Base-by-base conservation (phyloP, 441 rosid genomes). In the Jatropha podagrica region DNA sequence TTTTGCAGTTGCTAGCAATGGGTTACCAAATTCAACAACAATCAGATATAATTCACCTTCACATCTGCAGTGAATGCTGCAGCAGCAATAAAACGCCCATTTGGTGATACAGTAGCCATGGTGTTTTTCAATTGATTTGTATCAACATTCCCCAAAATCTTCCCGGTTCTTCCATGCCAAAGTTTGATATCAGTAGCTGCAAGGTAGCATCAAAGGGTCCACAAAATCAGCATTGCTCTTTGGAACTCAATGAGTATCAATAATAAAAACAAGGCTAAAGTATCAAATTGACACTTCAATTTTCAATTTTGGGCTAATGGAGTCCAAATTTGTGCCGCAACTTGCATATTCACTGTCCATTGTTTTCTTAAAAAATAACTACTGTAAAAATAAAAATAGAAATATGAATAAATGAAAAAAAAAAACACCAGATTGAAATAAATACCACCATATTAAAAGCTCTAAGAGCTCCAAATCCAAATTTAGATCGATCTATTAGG, bases 41-140 rank as follows among this genome's bases (percentile, higher is more conserved):
- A 78, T 49, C 4, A 74, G 52, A 70, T 51, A 61, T 10, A 26
- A 15, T 40, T 84, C 59, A 89, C 92, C 96, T 96, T 96, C 71
- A 96, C 99, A 88, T 94, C 97, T n/a, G 98, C 98, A 41, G 98
- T 94, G 84, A 96, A 96, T 55, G 99, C 97, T 40, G 99, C 99
- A 65, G 98, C 98, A 76, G 99, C 99, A 85, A 96, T 58, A 77
- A 96, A 96, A 56, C 98, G 97, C 46, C 99, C 99, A 86, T 96
- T 92, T 68, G 98, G 98, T 68, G 99, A 96, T 77, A 96, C 80
- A 69, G 91, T 84, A 74, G 95, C 95, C 96, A 90, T 96, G 72
- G 78, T 87, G 81, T 96, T 96, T 85, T 94, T 96, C 88, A 96
- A 84, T 77, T 94, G 99, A 86, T 96, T 96, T 74, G 99, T 91